A percentile compares a stretch with the other conserved stretches of the same genome.
These are phyloP conservation scores for Volvox africanus DNA, from an alignment of 139 green algal genomes.

Conservation along the genomic window DNA sequence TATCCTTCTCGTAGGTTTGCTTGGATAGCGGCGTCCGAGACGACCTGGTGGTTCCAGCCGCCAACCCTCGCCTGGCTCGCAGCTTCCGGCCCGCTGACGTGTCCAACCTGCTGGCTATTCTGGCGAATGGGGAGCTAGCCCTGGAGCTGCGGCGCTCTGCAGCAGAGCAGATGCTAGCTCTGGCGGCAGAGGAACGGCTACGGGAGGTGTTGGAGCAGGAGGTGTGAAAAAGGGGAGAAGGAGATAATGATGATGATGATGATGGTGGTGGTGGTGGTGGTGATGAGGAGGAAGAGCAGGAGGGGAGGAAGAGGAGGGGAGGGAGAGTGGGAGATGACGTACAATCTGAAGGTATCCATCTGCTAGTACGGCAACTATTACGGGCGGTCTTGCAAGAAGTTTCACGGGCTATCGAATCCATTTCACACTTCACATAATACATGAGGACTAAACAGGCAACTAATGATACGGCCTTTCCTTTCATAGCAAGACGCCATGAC, in stretches of 20 bases:
- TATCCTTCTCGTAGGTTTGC: conserved; percentile 28
- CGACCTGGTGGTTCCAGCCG: conserved; percentile 44
- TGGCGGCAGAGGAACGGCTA: conserved; percentile 55
- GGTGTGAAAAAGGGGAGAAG: background rate
- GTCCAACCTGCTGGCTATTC: conserved; percentile 62
- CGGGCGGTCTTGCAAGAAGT: too few species aligned
- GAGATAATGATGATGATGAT: background rate
- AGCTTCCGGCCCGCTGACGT: conserved; percentile 59
- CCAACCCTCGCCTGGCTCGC: conserved; percentile 48
- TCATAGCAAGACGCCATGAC: too few species aligned
- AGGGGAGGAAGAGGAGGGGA: background rate
- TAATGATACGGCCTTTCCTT: too few species aligned
- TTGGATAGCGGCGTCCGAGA: conserved; percentile 56
- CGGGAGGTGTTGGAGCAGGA: conserved; percentile 42
- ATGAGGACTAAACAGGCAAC: too few species aligned
- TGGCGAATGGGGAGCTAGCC: conserved; percentile 57
- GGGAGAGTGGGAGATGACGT: background rate
- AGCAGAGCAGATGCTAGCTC: conserved; percentile 65
- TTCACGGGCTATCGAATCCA: too few species aligned
- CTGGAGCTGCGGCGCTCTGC: conserved; percentile 63
- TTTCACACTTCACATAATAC: too few species aligned
- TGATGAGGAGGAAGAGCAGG: background rate
- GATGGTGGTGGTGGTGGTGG: background rate
- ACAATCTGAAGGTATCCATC: background rate
- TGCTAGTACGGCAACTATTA: too few species aligned